Base-by-base conservation (phyloP, 257 asterid genomes). In the Solanum corneliomulleri region DNA sequence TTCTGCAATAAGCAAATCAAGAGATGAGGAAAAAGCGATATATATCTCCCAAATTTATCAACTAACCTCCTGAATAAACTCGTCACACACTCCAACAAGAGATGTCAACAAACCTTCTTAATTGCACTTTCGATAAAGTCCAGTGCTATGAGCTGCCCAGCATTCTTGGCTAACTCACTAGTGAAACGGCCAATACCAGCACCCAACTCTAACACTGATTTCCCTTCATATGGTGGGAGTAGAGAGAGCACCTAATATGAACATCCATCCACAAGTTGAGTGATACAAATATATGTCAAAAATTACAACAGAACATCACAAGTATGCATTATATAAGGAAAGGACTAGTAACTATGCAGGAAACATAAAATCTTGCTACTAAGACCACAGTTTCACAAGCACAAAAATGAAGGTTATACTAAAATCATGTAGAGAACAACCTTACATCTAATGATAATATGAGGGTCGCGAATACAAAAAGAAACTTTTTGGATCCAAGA, bases 121-220 rank as follows among this genome's bases (percentile, higher is more conserved):
- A 97, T 94, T 62, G 90, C 94, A 77, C 94, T 89, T 41, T 96
- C 99, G 18, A 96, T 96, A 92, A 96, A 97, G 91, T 97, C 99
- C 74, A 95, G 52, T 66, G 99, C 99, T 71, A 93, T 90, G 69
- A 97, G 89, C 64, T 93, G 92, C 31, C 90, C 94, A 83, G 99
- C 98, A 62, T 89, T 92, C 87, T 91, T 87, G 47, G 97, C 99
- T 85, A 97, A 85, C 88, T 97, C 98, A 86, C 97, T 93, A 11
- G 99, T 96, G 89, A 97, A 97, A 87, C 99, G 99, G 84, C 99
- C 99, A 90, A 97, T 96, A 71, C 99, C 99, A 93, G 99, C 99
- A 86, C 99, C 99, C 44, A 97, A 94, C 92, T 97, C 99, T 85
- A 97, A 92, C 87, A 97, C 90, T 9, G 96, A 92, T 87, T 96